Conservation (phyloP, 2,329 filamentous ascomycete genomes). For the Elsinoe batatas region DNA sequence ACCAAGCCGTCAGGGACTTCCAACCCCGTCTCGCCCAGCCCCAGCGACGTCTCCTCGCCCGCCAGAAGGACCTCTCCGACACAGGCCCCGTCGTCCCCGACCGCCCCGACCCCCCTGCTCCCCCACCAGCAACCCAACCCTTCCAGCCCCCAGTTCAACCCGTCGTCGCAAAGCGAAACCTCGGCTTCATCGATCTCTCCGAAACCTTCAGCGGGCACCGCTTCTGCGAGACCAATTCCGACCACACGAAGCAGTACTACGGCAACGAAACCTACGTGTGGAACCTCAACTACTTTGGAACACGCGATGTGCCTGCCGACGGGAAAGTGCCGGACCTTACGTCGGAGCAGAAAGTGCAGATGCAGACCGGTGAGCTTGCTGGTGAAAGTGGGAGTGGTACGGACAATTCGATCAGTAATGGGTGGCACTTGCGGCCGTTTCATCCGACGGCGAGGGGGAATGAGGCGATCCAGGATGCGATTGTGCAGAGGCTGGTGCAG, state of each 20-base stretch:
- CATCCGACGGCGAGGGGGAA: background rate
- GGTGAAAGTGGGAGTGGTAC: background rate
- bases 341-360: background rate
- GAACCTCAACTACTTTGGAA: background rate
- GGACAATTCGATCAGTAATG: background rate
- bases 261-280: background rate
- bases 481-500: background rate
- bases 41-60: background rate
- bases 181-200: background rate
- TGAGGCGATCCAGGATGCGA: background rate
- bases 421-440: background rate
- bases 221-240: background rate
- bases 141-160: background rate
- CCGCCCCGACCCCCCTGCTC: background rate
- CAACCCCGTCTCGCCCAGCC: background rate
- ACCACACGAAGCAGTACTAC: background rate
- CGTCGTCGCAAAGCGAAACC: background rate
- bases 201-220: background rate
- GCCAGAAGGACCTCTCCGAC: slow-evolving; percentile 2
- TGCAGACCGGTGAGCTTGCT: background rate
- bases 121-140: background rate
- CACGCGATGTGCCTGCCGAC: background rate
- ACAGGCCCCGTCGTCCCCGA: background rate
- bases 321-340: background rate
- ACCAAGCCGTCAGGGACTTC: background rate